Evolutionary conservation across 257 asterid species (phyloP).

Genomic region (Forsythia viridissima): DNA sequence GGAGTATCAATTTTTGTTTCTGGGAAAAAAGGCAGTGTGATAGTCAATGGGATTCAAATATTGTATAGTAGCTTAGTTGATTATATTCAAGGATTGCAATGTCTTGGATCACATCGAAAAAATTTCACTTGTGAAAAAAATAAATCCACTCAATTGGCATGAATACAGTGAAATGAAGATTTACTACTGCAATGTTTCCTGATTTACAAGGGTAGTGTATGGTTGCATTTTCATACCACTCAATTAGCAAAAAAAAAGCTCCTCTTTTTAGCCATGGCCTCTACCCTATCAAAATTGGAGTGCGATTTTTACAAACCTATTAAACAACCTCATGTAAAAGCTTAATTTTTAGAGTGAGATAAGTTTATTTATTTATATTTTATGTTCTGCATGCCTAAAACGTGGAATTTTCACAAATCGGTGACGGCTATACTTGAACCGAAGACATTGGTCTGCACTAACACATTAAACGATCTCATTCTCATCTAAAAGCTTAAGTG

Average conservation of each 20-base stretch:
- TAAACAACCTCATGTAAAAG: not conserved
- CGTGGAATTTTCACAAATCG: not conserved
- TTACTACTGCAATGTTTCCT: too few species aligned
- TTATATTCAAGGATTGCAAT: not conserved
- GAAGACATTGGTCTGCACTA: not conserved
- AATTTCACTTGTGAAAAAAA: too few species aligned
- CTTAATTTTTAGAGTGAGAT: not conserved
- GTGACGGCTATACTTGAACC: not conserved
- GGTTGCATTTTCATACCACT: too few species aligned
- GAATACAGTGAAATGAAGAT: not conserved
- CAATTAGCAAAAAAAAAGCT: too few species aligned
- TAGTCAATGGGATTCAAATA: not conserved
- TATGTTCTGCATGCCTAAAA: not conserved
- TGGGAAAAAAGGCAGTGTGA: not conserved
- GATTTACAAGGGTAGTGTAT: too few species aligned
- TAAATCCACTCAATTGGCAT: not conserved
- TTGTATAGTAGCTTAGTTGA: not conserved
- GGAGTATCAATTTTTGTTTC: not conserved
- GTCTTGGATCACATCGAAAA: not conserved
- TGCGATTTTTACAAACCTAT: not conserved
- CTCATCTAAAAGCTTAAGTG: not conserved
- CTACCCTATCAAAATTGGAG: not conserved
- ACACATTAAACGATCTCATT: not conserved
- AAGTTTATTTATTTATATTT: too few species aligned
- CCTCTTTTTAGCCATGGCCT: not conserved